Percentiles rank a stretch among this genome's conserved stretches.
Conservation (phyloP, 805 yeast genomes). For the Starmerella cellae region DNA sequence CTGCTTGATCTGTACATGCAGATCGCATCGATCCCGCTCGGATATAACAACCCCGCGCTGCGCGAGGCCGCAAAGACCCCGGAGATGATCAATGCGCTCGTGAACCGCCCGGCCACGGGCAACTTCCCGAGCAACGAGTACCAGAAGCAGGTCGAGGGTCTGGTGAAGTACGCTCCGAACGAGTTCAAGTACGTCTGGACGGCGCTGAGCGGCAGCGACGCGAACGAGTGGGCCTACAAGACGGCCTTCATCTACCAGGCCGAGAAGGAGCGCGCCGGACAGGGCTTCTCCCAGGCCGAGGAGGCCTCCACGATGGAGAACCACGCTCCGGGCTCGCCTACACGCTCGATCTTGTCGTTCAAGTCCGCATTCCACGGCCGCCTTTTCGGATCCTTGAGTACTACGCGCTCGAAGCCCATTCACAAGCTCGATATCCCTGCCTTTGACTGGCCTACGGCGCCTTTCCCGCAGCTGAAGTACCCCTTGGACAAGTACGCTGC, state of each 20-base stretch:
- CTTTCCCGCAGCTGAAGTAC: conserved; percentile 71
- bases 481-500: conserved; percentile 59
- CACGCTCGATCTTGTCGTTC: conserved; percentile 72
- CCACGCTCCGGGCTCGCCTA: conserved; percentile 79
- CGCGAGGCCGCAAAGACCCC: conserved; percentile 55
- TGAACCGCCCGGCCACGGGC: conserved; percentile 77
- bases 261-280: conserved; percentile 43
- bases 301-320: conserved; percentile 63
- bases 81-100: conserved; percentile 56
- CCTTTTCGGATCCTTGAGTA: conserved; percentile 78
- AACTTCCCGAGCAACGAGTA: conserved; percentile 62
- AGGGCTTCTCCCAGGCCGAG: conserved; percentile 60
- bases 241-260: conserved; percentile 79
- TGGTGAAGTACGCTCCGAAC: conserved; percentile 63
- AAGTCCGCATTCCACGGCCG: conserved; percentile 90
- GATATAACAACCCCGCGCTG: conserved; percentile 73
- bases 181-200: conserved; percentile 67
- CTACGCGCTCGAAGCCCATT: conserved; percentile 87
- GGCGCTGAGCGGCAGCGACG: conserved; percentile 75
- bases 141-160: conserved; percentile 38
- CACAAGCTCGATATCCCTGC: conserved; percentile 83
- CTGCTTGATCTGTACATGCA: conserved; percentile 68
- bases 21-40: conserved; percentile 73
- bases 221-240: conserved; percentile 78
- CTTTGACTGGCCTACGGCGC: conserved; percentile 94